phyloP scores from a whole-genome alignment of 2,329 filamentous ascomycete genomes.

The Herpotrichia juniperi region DNA sequence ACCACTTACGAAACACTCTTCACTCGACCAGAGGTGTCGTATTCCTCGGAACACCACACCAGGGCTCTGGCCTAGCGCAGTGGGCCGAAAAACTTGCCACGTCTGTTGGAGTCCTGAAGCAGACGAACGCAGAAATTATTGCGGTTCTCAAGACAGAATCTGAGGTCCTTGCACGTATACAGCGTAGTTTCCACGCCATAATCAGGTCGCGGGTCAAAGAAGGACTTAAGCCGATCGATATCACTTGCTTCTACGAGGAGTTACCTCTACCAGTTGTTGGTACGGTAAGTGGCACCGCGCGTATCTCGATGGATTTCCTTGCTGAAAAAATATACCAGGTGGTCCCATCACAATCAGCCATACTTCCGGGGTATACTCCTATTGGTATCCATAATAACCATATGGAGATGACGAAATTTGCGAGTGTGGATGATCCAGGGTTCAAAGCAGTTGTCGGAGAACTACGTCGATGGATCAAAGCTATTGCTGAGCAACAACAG shows the following conservation, averaged over 20 bases:
- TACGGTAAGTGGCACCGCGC: neutral
- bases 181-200: constrained; percentile 36
- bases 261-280: constrained; percentile 30
- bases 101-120: constrained; percentile 36
- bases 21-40: constrained; percentile 36
- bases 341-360: constrained; percentile 36
- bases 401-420: constrained; percentile 34
- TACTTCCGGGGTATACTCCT: constrained; percentile 34
- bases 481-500: no score
- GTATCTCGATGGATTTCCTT: neutral
- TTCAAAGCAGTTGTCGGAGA: no score
- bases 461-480: no score
- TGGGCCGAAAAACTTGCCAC: constrained; percentile 34
- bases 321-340: constrained; percentile 30
- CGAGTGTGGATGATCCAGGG: no score
- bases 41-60: constrained; percentile 48
- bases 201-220: constrained; percentile 21
- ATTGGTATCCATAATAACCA: constrained; percentile 35
- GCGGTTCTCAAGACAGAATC: constrained; percentile 20
- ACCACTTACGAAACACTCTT: constrained; percentile 25
- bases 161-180: constrained; percentile 34
- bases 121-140: constrained; percentile 29
- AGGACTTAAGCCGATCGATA: constrained; percentile 23
- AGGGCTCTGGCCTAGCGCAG: constrained; percentile 34
- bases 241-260: constrained; percentile 36